Percentiles rank a stretch among this genome's conserved stretches.
These are phyloP conservation scores for Yamadazyma songkhlaensis DNA, from an alignment of 1,139 yeast species.

Conservation along the genomic window DNA sequence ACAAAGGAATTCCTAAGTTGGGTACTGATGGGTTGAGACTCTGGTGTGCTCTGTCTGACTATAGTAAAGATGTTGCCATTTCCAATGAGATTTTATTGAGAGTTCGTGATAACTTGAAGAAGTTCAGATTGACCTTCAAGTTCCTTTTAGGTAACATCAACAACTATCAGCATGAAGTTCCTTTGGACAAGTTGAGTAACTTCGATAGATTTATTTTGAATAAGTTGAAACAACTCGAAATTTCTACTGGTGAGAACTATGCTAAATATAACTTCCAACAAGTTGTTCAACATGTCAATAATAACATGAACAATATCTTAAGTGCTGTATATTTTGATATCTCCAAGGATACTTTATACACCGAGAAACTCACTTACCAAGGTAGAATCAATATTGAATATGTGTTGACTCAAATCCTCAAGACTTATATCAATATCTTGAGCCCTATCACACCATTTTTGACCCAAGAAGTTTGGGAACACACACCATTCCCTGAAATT, in stretches of 20 bases:
- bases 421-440: slow-evolving; percentile 60
- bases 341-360: slow-evolving; percentile 81
- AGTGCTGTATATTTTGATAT: slow-evolving; percentile 87
- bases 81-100: slow-evolving; percentile 72
- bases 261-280: slow-evolving; percentile 62
- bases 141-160: slow-evolving; percentile 69
- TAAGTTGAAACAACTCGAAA: slow-evolving; percentile 49
- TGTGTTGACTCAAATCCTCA: slow-evolving; percentile 61
- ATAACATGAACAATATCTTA: slow-evolving; percentile 70
- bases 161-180: neutral
- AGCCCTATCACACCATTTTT: slow-evolving; percentile 82
- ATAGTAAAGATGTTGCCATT: slow-evolving; percentile 73
- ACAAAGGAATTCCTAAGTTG: slow-evolving; percentile 59
- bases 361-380: slow-evolving; percentile 49
- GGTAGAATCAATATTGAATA: slow-evolving; percentile 70
- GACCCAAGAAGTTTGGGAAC: slow-evolving; percentile 83
- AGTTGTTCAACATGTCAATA: slow-evolving; percentile 60
- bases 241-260: slow-evolving; percentile 44
- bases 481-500: neutral
- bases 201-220: slow-evolving; percentile 68
- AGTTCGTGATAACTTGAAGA: slow-evolving; percentile 78
- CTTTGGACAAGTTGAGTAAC: slow-evolving; percentile 22
- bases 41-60: slow-evolving; percentile 90
- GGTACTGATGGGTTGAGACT: slow-evolving; percentile 91
- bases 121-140: slow-evolving; percentile 76